Percentiles rank a stretch among this genome's conserved stretches.
Evolutionary conservation across 495 filamentous ascomycete species (phyloP).

Genomic region (Penicillium parvum): DNA sequence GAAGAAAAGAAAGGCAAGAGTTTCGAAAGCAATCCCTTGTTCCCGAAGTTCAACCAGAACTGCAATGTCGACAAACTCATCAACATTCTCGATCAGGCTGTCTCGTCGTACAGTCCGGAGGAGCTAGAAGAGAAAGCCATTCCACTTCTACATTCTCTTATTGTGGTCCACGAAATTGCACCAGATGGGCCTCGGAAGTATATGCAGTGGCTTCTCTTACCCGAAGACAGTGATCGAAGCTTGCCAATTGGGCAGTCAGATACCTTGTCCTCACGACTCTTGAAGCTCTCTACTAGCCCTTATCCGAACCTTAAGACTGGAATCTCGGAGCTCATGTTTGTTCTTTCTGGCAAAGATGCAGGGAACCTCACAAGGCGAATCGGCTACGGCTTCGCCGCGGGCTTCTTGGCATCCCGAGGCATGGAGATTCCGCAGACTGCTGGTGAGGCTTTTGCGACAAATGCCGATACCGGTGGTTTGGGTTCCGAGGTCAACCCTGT

Average conservation of each 20-base stretch:
- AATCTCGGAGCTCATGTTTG: slow-evolving; percentile 80
- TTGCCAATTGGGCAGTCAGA: slow-evolving; percentile 71
- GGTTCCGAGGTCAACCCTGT: slow-evolving; percentile 68
- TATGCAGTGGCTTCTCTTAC: slow-evolving; percentile 67
- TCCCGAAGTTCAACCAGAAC: slow-evolving; percentile 60
- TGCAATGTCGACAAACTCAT: slow-evolving; percentile 65
- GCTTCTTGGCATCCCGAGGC: slow-evolving; percentile 78
- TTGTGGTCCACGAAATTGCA: slow-evolving; percentile 67
- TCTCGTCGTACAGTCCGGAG: slow-evolving; percentile 53
- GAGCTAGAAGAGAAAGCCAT: slow-evolving; percentile 65
- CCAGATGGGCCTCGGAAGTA: slow-evolving; percentile 55
- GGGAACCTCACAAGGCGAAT: slow-evolving; percentile 72
- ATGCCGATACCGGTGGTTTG: slow-evolving; percentile 31
- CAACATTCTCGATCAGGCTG: slow-evolving; percentile 65
- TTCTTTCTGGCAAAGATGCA: slow-evolving; percentile 73
- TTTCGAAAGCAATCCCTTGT: slow-evolving; percentile 49
- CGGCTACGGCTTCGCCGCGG: slow-evolving; percentile 88
- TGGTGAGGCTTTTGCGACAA: slow-evolving; percentile 54
- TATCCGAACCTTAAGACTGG: slow-evolving; percentile 66
- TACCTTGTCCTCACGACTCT: slow-evolving; percentile 69
- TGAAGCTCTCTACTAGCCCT: slow-evolving; percentile 74
- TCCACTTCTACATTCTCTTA: slow-evolving; percentile 69
- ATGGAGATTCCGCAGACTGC: slow-evolving; percentile 68
- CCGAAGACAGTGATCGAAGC: slow-evolving; percentile 72
- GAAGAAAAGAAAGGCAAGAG: slow-evolving; percentile 40